Base-by-base conservation (phyloP, 768 basidiomycete genomes). In the Naganishia friedmannii region DNA sequence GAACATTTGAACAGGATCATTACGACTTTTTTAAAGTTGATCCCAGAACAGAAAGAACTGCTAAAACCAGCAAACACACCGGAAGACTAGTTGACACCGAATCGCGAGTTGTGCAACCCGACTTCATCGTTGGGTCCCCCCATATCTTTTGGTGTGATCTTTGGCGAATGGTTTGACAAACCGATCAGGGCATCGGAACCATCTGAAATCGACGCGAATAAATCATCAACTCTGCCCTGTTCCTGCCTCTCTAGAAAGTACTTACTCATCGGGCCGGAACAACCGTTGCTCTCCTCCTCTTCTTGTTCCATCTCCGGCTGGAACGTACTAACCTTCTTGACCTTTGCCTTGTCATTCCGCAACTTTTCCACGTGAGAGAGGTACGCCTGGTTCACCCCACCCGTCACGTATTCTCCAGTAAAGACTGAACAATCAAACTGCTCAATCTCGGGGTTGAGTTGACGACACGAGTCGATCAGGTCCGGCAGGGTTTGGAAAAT, bases 361-460 rank as follows among this genome's bases (percentile, higher is more conserved):
- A 92, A 77, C 45, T 82, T 83, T 80, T 97, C 92, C 48, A 99
- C 77, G 70, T 87, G 83, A 45, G 83, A 79, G 57, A 99, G 84
- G 82, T 99, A 98, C 54, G 77, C 84, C 73, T 91, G 89, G 74
- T 91, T 88, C 29, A 99, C 90, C 19, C 90, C 90, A 21, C 96
- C 95, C 1, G 95, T 99, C 63, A 98, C 87, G 79, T 99, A 99
- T 79, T 96, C 88, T 54, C 96, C 96, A 10, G 91, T 92, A 82
- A 98, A 99, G 28, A 99, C 95, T 17, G 95, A 97, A 82, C 95
- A 98, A 77, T 99, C 96, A 77, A 98, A 96, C 9, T 84, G 81
- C 65, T 83, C 79, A 77, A 99, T 90, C 19, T 82, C 78, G 0
- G 89, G 86, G 79, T 96, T 97, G 82, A 92, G 86, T 75, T 90